These are phyloP conservation scores for Agarophyton chilense DNA, from an alignment of 23 red algal species.

Conservation along the genomic window DNA sequence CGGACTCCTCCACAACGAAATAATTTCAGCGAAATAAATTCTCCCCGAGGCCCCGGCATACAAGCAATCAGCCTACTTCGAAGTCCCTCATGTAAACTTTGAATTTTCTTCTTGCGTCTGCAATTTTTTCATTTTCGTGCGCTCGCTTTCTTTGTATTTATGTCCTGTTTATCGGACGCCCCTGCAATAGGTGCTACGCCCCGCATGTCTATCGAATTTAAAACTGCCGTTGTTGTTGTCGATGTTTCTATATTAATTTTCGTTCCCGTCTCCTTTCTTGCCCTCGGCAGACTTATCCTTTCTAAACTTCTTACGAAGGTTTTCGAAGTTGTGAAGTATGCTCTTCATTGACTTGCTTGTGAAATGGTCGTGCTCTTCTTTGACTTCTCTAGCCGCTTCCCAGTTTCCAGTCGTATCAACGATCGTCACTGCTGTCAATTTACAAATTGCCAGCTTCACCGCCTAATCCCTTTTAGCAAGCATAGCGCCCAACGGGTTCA, in stretches of 20 bases:
- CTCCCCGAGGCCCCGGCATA: background rate
- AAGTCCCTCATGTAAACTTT: background rate
- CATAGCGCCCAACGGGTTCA: background rate
- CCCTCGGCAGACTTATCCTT: too few species aligned
- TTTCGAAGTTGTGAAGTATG: background rate
- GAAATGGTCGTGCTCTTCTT: background rate
- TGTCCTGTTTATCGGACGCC: too few species aligned
- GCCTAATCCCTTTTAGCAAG: background rate
- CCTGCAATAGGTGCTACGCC: too few species aligned
- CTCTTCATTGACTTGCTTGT: background rate
- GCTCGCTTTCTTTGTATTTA: too few species aligned
- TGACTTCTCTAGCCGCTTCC: background rate
- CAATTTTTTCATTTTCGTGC: background rate
- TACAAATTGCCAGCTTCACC: background rate
- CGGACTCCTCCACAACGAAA: too few species aligned
- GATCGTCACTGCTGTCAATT: background rate
- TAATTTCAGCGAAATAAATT: background rate
- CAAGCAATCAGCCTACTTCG: background rate
- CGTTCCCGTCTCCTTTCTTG: too few species aligned
- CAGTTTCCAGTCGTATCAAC: conserved; percentile 2
- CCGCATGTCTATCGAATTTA: too few species aligned
- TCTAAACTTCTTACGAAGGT: too few species aligned
- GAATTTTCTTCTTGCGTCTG: background rate
- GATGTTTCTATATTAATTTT: too few species aligned
- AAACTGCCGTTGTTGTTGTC: too few species aligned